A percentile compares a stretch with the other conserved stretches of the same genome.
Conservation (phyloP, 352 stramenopile species). For the Globisporangium radiosum region DNA sequence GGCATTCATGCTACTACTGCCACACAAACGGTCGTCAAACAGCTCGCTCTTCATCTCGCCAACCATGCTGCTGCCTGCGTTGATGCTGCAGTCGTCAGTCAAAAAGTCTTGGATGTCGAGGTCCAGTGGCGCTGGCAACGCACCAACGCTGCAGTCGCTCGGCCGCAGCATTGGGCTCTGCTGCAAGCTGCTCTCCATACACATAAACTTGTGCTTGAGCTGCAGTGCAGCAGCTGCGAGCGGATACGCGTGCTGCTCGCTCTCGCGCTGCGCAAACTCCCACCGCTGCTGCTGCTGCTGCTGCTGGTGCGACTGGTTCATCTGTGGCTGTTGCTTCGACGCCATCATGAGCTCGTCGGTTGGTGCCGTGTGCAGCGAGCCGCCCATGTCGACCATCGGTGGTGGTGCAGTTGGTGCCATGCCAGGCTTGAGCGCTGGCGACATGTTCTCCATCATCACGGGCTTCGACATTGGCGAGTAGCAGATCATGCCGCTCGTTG, state of each 20-base stretch:
- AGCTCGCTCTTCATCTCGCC: constrained; percentile 25
- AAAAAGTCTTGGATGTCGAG: constrained; percentile 80
- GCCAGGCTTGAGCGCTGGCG: constrained; percentile 65
- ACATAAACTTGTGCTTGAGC: constrained; percentile 47
- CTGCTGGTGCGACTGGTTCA: background rate
- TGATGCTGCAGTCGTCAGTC: constrained; percentile 71
- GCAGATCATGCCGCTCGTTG: constrained; percentile 35
- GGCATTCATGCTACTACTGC: constrained; percentile 22
- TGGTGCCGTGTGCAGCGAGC: constrained; percentile 17
- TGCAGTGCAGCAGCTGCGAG: constrained; percentile 27
- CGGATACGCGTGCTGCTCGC: constrained; percentile 29
- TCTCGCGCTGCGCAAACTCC: constrained; percentile 32
- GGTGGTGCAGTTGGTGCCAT: constrained; percentile 37
- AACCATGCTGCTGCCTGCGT: constrained; percentile 15
- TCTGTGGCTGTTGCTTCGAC: constrained; percentile 9
- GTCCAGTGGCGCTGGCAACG: constrained; percentile 27
- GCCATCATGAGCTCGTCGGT: constrained; percentile 18
- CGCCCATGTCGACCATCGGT: constrained; percentile 54
- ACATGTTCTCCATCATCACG: constrained; percentile 82
- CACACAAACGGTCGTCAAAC: constrained; percentile 27
- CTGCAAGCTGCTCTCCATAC: constrained; percentile 10
- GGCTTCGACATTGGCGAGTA: constrained; percentile 79
- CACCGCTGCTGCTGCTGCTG: constrained; percentile 14
- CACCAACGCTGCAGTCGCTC: constrained; percentile 13
- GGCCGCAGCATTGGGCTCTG: constrained; percentile 18